Base-by-base conservation (phyloP, 2,329 filamentous ascomycete species). In the Dactylellina cionopaga region DNA sequence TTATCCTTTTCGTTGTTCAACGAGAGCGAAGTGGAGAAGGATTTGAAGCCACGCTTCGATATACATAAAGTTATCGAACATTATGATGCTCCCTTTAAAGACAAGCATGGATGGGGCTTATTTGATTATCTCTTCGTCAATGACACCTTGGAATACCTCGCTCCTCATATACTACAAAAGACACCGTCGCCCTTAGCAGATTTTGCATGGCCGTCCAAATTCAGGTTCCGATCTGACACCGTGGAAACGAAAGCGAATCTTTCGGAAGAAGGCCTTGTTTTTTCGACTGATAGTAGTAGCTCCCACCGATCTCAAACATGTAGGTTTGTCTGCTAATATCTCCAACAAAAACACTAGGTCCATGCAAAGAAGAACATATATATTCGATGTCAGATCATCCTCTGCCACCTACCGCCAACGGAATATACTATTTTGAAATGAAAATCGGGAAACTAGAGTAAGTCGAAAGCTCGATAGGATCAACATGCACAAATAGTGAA, bases 351-450 rank as follows among this genome's bases (percentile, higher is more conserved):
- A 22, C 7, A 5, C 5, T 11, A 47, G 43, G 19, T 5, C n/a
- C n/a, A n/a, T n/a, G n/a, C n/a, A 17, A 33, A 35, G 11, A 3
- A 3, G 11, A 15, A 33, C 17, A 7, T 5, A 13, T 15, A 15
- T 41, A 27, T 10, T 11, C 11, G 3, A 22, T 47, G 19, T 19
- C 62, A 11, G 33, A 65, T 15, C 49, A 65, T 13, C 62, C 62
- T 19, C 1, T 65, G n/a, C 49, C 51, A 7, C 62, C 49, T 41
- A 19, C 33, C 1, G 41, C 49, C 4, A 24, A 27, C n/a, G n/a
- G n/a, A 7, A 10, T 31, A 5, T 66, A 58, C 15, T 66, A 66
- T 27, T 58, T 66, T n/a, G 62, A 66, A 15, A 25, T 66, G n/a
- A n/a, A n/a, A n/a, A n/a, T n/a, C n/a, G n/a, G n/a, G 9, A 33